These are phyloP conservation scores for Sanguinoderma infundibulare DNA, from an alignment of 1,284 basidiomycete species.

Conservation along the genomic window DNA sequence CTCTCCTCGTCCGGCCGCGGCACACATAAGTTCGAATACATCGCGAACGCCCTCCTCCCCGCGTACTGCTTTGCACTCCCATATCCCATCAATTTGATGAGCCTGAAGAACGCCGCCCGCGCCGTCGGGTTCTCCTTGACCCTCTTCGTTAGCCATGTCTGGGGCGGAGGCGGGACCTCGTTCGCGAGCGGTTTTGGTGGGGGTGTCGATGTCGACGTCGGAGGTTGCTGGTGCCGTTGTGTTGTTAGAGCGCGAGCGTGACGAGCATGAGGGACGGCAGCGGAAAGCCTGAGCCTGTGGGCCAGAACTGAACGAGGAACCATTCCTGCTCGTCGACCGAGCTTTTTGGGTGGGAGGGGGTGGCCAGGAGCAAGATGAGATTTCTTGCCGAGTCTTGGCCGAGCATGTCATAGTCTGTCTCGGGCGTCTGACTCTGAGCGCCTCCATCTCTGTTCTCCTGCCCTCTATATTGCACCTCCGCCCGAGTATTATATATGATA, in stretches of 20 bases:
- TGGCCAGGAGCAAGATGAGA: no score
- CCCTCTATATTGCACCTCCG: no score
- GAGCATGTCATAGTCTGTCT: no score
- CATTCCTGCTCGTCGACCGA: constrained; percentile 13
- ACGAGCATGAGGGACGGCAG: neutral
- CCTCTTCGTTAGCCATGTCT: constrained; percentile 62
- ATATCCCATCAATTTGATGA: constrained; percentile 63
- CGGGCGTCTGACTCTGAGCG: no score
- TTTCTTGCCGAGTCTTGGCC: no score
- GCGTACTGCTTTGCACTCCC: constrained; percentile 64
- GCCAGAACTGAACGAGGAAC: constrained; percentile 24
- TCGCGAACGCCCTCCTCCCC: constrained; percentile 55
- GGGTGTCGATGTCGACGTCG: neutral
- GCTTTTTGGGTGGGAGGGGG: constrained; percentile 6
- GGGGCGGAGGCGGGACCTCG: constrained; percentile 12
- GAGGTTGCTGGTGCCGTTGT: constrained; percentile 2
- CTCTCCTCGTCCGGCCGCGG: constrained; percentile 61
- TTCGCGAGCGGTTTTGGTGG: neutral
- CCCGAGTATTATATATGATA: no score
- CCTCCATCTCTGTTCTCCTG: no score
- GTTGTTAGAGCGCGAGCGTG: constrained; percentile 12
- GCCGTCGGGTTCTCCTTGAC: constrained; percentile 57
- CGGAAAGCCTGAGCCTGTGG: constrained; percentile 16
- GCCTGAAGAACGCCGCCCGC: constrained; percentile 50
- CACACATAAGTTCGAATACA: constrained; percentile 66